phyloP scores from a whole-genome alignment of 768 basidiomycete species.

The Kwoniella dendrophila region DNA sequence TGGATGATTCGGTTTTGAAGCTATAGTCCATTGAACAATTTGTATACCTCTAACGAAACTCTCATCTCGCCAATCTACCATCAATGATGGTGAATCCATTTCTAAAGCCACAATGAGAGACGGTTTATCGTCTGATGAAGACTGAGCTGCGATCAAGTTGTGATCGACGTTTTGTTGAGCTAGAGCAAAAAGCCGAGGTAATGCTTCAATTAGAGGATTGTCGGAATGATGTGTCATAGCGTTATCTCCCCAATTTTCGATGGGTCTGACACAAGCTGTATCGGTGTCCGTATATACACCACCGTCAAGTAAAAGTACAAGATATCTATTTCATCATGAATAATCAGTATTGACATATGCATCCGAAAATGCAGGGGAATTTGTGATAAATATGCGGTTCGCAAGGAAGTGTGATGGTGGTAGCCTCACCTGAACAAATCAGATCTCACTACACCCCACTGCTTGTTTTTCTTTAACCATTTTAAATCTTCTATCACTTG shows the following conservation, averaged over 20 bases:
- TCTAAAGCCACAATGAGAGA: slow-evolving; percentile 35
- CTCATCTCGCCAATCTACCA: slow-evolving; percentile 29
- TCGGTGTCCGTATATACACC: slow-evolving; percentile 49
- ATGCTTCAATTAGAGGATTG: slow-evolving; percentile 17
- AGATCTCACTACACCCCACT: slow-evolving; percentile 27
- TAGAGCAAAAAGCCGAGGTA: slow-evolving; percentile 23
- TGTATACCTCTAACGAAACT: slow-evolving; percentile 37
- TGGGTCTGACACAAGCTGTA: slow-evolving; percentile 34
- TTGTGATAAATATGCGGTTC: background rate
- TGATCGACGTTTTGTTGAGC: too few relatives aligned
- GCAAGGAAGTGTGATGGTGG: background rate
- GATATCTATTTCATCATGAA: slow-evolving; percentile 27
- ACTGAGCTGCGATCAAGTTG: too few relatives aligned
- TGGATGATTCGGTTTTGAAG: slow-evolving; percentile 36
- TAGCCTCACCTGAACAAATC: slow-evolving; percentile 27
- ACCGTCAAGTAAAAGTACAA: slow-evolving; percentile 39
- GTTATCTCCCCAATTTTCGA: slow-evolving; percentile 32
- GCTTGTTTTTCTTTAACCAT: slow-evolving; percentile 5
- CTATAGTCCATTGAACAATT: slow-evolving; percentile 42
- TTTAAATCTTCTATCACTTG: slow-evolving; percentile 24
- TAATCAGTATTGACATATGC: background rate
- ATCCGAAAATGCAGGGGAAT: background rate
- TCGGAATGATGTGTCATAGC: background rate
- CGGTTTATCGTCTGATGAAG: slow-evolving; percentile 15
- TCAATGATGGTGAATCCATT: slow-evolving; percentile 20